Evolutionary conservation across 495 filamentous ascomycete genomes (phyloP), one percentile per base, ranked within the genome.

Genomic region (Bryoglossum gracile): DNA sequence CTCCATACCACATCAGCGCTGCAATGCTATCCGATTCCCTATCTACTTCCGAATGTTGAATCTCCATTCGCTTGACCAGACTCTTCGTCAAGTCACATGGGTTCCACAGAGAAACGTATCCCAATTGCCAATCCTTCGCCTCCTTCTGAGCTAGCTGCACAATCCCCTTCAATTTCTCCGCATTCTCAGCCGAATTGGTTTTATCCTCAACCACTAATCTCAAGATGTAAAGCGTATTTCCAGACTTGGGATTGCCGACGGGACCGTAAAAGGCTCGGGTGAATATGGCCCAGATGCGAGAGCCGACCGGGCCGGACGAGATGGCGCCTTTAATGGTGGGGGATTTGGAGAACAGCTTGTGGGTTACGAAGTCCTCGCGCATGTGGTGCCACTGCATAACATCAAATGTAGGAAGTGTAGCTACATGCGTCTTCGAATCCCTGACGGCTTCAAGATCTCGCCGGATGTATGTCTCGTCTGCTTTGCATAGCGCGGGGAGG

Each of bases 311-410:
- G 11, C 70, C 68, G 22, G 78, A 72, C 16, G 50, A 46, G 5
- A 86, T 78, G 8, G 84, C 85, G 1, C 89, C 89, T 62, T 85
- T 84, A 50, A 84, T 63, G 0, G 61, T 40, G 0, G 89, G 87
- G 0, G 64, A 65, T 25, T 65, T 68, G 10, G 17, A 9, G 25
- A 70, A 66, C 16, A 86, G 57, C 40, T 75, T 72, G 36, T 74
- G 65, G 1, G 71, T 74, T 48, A 89, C 83, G 60, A 88, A 95
- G 32, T 94, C 86, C 68, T 96, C 90, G 28, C 92, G 77, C 22
- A 79, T 75, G 63, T 89, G 77, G 61, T 95, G 89, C 91, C 92
- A 98, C 47, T 78, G 67, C 56, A 91, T 74, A 8, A 83, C 77
- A 22, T 85, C 76, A 41, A 77, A 68, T 50, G 89, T 79, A 2